Evolutionary conservation across 2,329 filamentous ascomycete genomes (phyloP).

Genomic region (Fusarium sarcochroum): DNA sequence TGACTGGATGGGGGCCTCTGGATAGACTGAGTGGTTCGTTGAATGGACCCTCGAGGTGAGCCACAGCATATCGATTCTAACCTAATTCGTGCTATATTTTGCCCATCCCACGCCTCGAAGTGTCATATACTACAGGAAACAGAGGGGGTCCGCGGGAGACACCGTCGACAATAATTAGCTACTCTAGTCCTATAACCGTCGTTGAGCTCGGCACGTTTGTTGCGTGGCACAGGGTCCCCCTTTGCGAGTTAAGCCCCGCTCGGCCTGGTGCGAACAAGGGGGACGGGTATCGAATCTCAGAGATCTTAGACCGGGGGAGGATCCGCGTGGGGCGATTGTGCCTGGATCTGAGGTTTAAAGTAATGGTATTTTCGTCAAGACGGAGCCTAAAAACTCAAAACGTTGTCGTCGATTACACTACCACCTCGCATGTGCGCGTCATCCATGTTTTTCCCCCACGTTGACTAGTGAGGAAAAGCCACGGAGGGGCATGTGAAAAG

Average conservation of each 20-base stretch:
- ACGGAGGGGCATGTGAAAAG: slow-evolving; percentile 2
- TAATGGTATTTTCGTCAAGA: slow-evolving; percentile 35
- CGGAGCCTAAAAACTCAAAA: slow-evolving; percentile 7
- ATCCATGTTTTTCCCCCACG: slow-evolving; percentile 29
- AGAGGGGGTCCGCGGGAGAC: slow-evolving; percentile 3
- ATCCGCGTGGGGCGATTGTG: slow-evolving; percentile 29
- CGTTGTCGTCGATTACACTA: slow-evolving; percentile 35
- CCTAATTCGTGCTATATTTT: slow-evolving; percentile 14
- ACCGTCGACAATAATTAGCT: not conserved
- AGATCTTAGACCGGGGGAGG: slow-evolving; percentile 14
- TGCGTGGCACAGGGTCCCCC: not conserved
- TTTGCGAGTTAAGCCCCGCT: not conserved
- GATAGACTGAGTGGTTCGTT: not conserved
- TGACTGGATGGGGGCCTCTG: not conserved
- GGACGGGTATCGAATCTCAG: slow-evolving; percentile 22
- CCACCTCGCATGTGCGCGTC: slow-evolving; percentile 43
- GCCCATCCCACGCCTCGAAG: slow-evolving; percentile 27
- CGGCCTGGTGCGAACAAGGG: not conserved
- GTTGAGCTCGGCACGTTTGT: slow-evolving; percentile 9
- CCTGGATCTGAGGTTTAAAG: slow-evolving; percentile 29
- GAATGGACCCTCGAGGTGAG: not conserved
- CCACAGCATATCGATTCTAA: slow-evolving; percentile 27
- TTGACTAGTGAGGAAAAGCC: not conserved
- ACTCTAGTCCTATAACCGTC: slow-evolving; percentile 4
- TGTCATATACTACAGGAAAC: slow-evolving; percentile 35